Conservation (phyloP, 495 filamentous ascomycete genomes). For the Parathielavia hyrcaniae region DNA sequence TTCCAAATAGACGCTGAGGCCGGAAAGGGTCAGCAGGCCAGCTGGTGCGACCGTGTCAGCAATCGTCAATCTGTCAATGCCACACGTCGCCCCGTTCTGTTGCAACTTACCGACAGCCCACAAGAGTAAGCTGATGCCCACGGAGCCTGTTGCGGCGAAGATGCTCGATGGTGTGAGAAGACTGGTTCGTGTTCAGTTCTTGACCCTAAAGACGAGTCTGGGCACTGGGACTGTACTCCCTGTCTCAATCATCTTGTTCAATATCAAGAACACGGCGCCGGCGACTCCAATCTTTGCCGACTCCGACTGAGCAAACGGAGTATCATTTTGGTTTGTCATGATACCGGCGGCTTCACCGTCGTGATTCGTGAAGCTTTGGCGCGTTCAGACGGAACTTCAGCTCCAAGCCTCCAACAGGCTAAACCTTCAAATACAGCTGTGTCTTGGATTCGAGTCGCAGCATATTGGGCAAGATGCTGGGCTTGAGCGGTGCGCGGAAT, state of each 20-base stretch:
- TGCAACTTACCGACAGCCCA: constrained; percentile 35
- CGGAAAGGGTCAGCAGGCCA: constrained; percentile 21
- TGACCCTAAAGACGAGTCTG: background rate
- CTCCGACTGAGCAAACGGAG: constrained; percentile 32
- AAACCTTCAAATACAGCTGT: too few species aligned
- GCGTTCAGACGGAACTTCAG: background rate
- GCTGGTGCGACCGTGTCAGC: constrained; percentile 4
- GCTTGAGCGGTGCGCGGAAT: too few species aligned
- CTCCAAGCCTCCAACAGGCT: background rate
- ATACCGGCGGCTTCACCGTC: constrained; percentile 18
- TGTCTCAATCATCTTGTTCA: constrained; percentile 56
- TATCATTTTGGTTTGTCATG: constrained; percentile 9
- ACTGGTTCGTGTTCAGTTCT: constrained; percentile 11
- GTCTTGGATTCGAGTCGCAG: too few species aligned
- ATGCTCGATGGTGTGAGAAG: constrained; percentile 44
- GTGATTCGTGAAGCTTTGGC: too few species aligned
- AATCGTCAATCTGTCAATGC: too few species aligned
- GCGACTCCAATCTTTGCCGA: constrained; percentile 47
- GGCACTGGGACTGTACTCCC: constrained; percentile 36
- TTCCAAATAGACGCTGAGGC: constrained; percentile 27
- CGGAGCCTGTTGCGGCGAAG: constrained; percentile 39
- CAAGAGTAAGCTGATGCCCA: constrained; percentile 36
- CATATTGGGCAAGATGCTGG: too few species aligned
- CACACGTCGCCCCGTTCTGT: too few species aligned
- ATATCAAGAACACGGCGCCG: constrained; percentile 48